These are phyloP conservation scores for Pilasporangium apinafurcum DNA, from an alignment of 352 stramenopile species.

Conservation along the genomic window DNA sequence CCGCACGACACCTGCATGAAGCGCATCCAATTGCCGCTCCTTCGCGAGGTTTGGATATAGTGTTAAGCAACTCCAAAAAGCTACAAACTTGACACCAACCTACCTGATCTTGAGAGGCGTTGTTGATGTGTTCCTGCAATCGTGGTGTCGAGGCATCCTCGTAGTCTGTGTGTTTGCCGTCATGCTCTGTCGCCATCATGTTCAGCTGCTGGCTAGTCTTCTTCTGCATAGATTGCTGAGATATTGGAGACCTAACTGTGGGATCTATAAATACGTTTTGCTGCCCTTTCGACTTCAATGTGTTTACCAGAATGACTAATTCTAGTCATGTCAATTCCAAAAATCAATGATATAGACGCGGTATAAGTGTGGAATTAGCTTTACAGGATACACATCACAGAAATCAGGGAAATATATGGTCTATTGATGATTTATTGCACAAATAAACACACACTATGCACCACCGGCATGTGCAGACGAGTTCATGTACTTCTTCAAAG, in stretches of 20 bases:
- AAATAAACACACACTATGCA: too few species aligned
- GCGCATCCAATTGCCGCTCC: conserved; percentile 52
- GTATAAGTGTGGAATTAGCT: too few species aligned
- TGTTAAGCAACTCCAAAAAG: neutral
- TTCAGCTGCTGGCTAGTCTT: too few species aligned
- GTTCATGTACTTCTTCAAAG: conserved; percentile 80
- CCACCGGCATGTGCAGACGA: neutral
- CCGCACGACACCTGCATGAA: conserved; percentile 38
- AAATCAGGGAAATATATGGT: too few species aligned
- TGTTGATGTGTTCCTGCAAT: conserved; percentile 44
- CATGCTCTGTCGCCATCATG: too few species aligned
- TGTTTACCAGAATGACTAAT: neutral
- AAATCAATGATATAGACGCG: conserved; percentile 1
- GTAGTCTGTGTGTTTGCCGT: too few species aligned
- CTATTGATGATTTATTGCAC: too few species aligned
- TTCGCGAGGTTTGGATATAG: conserved; percentile 3
- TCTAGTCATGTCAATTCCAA: neutral
- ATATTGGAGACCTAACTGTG: too few species aligned
- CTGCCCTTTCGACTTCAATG: conserved; percentile 7
- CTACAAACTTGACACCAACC: neutral
- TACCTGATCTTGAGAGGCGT: conserved; percentile 34
- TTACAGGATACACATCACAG: too few species aligned
- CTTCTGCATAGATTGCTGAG: too few species aligned
- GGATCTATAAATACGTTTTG: too few species aligned
- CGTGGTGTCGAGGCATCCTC: conserved; percentile 40